A percentile compares a stretch with the other conserved stretches of the same genome.
Evolutionary conservation across 768 basidiomycete species (phyloP).

Genomic region (Lactifluus volemus): DNA sequence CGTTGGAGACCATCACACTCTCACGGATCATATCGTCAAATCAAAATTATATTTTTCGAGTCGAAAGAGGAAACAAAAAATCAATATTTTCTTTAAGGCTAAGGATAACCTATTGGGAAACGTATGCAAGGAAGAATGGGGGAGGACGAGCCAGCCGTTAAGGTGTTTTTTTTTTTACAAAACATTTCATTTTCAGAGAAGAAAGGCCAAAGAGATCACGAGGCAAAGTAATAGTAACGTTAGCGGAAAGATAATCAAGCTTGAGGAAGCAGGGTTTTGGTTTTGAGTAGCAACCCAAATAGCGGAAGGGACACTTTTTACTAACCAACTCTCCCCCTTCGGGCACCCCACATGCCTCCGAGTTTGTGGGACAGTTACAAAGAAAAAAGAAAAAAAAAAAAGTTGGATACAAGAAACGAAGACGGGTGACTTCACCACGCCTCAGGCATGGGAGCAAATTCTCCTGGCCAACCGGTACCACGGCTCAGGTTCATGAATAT

Average conservation of each 20-base stretch:
- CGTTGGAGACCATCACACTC: no score
- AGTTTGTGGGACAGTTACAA: background rate
- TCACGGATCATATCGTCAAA: background rate
- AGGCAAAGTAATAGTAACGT: background rate
- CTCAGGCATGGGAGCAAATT: conserved; percentile 70
- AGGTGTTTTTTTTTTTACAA: background rate
- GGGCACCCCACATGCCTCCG: background rate
- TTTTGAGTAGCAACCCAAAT: no score
- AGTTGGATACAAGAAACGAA: background rate
- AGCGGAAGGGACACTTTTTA: no score
- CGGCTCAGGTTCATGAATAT: conserved; percentile 75
- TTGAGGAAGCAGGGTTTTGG: background rate
- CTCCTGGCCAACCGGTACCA: conserved; percentile 66
- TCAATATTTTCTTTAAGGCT: background rate
- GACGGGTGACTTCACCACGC: conserved; percentile 51
- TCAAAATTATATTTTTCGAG: background rate
- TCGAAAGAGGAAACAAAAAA: background rate
- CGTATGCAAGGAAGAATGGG: background rate
- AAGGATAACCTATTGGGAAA: conserved; percentile 10
- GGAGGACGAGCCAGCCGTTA: background rate
- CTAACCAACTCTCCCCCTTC: background rate
- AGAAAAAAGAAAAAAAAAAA: background rate
- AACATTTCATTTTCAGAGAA: no score
- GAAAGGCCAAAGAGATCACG: no score
- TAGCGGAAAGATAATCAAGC: background rate